phyloP scores from a whole-genome alignment of 208 protist genomes.

The Leishmania lainsoni region DNA sequence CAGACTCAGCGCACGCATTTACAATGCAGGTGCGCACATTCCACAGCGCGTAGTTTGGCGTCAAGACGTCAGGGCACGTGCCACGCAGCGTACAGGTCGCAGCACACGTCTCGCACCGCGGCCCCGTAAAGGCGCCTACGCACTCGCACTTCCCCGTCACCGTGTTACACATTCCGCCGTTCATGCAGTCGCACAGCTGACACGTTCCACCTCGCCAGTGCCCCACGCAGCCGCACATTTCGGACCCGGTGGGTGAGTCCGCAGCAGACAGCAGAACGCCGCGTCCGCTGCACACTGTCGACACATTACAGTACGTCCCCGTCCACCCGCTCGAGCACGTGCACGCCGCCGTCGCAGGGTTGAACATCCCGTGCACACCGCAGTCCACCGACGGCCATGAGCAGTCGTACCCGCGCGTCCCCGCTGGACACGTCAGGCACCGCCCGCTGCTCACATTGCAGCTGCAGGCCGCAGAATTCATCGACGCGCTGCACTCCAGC shows the following conservation, averaged over 20 bases:
- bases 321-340: constrained; percentile 22
- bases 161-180: constrained; percentile 49
- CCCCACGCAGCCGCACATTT: constrained; percentile 46
- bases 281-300: constrained; percentile 28
- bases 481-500: constrained; percentile 13
- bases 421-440: constrained; percentile 22
- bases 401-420: constrained; percentile 23
- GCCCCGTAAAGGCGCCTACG: constrained; percentile 41
- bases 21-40: constrained; percentile 51
- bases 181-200: constrained; percentile 55
- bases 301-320: constrained; percentile 15
- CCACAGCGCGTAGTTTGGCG: constrained; percentile 20
- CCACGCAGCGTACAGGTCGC: constrained; percentile 37
- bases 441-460: constrained; percentile 12
- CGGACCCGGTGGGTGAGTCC: constrained; percentile 38
- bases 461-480: constrained; percentile 8
- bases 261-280: constrained; percentile 28
- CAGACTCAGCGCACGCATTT: constrained; percentile 28
- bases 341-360: constrained; percentile 12
- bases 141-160: constrained; percentile 43
- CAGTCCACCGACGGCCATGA: constrained; percentile 19
- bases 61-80: constrained; percentile 30
- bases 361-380: constrained; percentile 17
- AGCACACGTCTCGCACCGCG: constrained; percentile 49
- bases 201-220: constrained; percentile 51